Percentiles rank a stretch among this genome's conserved stretches.
These are phyloP conservation scores for Ustilaginoidea virens DNA, from an alignment of 2,329 filamentous ascomycete species.

Conservation along the genomic window DNA sequence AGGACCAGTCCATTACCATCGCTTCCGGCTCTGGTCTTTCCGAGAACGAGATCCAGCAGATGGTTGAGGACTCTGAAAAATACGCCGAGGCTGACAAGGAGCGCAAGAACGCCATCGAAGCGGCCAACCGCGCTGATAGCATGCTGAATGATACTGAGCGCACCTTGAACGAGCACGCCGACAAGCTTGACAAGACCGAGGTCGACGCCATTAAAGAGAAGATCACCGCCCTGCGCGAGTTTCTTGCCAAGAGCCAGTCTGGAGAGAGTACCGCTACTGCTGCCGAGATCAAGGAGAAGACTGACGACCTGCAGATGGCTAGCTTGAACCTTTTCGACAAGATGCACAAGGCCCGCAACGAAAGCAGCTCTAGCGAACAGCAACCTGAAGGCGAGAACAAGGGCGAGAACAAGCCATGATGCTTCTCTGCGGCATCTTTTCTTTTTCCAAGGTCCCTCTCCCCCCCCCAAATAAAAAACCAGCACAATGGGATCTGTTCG, in stretches of 20 bases:
- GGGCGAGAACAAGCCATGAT: slow-evolving; percentile 54
- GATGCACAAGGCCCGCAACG: slow-evolving; percentile 91
- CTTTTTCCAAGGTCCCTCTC: neutral
- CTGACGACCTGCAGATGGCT: slow-evolving; percentile 90
- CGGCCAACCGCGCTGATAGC: slow-evolving; percentile 92
- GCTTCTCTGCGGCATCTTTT: too few relatives aligned
- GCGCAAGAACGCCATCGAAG: slow-evolving; percentile 88
- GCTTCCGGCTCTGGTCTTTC: slow-evolving; percentile 94
- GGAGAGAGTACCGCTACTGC: slow-evolving; percentile 77
- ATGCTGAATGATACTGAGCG: slow-evolving; percentile 97
- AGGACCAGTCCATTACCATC: slow-evolving; percentile 99
- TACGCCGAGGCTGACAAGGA: slow-evolving; percentile 92
- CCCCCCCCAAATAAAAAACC: neutral
- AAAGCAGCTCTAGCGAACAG: slow-evolving; percentile 41
- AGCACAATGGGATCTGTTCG: slow-evolving; percentile 9
- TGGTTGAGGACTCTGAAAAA: slow-evolving; percentile 97
- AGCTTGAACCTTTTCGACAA: slow-evolving; percentile 97
- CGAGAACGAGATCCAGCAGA: slow-evolving; percentile 85
- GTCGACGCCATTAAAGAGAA: slow-evolving; percentile 88
- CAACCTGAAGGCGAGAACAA: slow-evolving; percentile 60
- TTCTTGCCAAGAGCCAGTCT: slow-evolving; percentile 85
- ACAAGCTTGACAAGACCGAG: slow-evolving; percentile 94
- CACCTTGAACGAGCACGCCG: slow-evolving; percentile 90
- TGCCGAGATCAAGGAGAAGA: slow-evolving; percentile 95
- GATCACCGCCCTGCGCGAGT: slow-evolving; percentile 72